phyloP scores from a whole-genome alignment of 2,329 filamentous ascomycete genomes.

The Cladosporium sp. region DNA sequence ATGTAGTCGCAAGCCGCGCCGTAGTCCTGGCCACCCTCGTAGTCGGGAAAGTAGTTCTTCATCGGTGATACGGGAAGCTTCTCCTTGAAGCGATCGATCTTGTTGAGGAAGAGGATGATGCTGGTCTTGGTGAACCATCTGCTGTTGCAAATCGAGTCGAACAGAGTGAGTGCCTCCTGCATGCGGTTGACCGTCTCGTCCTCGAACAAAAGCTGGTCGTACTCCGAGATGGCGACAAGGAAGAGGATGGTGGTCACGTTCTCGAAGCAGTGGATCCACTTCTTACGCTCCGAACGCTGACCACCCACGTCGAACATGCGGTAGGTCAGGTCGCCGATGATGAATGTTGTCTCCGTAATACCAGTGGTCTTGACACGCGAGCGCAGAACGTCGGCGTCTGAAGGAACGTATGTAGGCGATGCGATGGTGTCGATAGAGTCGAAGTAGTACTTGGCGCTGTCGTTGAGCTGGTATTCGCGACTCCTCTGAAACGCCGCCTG shows the following conservation, averaged over 20 bases:
- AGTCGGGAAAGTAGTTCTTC: slow-evolving; percentile 71
- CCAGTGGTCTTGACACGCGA: slow-evolving; percentile 97
- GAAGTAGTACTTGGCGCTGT: slow-evolving; percentile 97
- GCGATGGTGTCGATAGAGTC: slow-evolving; percentile 90
- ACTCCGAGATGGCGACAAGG: slow-evolving; percentile 93
- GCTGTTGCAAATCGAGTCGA: slow-evolving; percentile 68
- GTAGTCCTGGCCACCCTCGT: slow-evolving; percentile 93
- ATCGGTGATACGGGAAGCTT: slow-evolving; percentile 67
- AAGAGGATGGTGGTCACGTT: slow-evolving; percentile 96
- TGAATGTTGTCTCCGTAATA: slow-evolving; percentile 95
- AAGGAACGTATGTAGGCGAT: slow-evolving; percentile 86
- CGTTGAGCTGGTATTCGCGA: slow-evolving; percentile 91
- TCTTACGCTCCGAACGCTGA: slow-evolving; percentile 93
- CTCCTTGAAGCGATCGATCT: slow-evolving; percentile 70
- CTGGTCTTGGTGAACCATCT: slow-evolving; percentile 67
- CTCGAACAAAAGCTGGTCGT: slow-evolving; percentile 92
- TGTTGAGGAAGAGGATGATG: slow-evolving; percentile 68
- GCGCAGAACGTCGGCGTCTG: slow-evolving; percentile 88
- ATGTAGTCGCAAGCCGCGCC: slow-evolving; percentile 97
- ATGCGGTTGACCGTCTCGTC: slow-evolving; percentile 78
- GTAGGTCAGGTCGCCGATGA: slow-evolving; percentile 89
- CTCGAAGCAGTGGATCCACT: slow-evolving; percentile 99
- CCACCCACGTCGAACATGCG: slow-evolving; percentile 97
- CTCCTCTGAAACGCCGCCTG: slow-evolving; percentile 94
- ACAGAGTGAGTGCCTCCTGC: slow-evolving; percentile 65